Conservation (phyloP, 345 rosid genomes). For the Heritiera fomes region DNA sequence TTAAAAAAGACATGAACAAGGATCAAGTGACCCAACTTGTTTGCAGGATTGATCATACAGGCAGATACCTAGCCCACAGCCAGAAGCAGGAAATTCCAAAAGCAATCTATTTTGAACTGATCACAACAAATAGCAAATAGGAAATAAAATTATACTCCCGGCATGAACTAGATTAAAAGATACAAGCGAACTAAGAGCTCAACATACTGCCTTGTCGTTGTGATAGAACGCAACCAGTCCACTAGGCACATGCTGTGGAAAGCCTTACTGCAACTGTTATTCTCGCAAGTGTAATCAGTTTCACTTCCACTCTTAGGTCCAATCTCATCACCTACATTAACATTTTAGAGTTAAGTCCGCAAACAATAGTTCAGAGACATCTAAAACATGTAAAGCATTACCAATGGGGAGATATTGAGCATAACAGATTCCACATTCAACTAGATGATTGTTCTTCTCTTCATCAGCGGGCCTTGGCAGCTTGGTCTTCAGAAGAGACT, state of each 20-base stretch:
- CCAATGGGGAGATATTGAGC: slow-evolving; percentile 73
- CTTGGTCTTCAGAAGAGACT: slow-evolving; percentile 46
- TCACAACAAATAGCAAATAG: neutral
- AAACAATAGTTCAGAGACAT: slow-evolving; percentile 14
- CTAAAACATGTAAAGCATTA: slow-evolving; percentile 18
- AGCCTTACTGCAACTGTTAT: slow-evolving; percentile 62
- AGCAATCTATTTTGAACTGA: slow-evolving; percentile 8
- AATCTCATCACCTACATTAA: slow-evolving; percentile 60
- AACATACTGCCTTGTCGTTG: slow-evolving; percentile 82
- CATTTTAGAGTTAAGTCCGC: slow-evolving; percentile 19
- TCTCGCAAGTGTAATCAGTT: slow-evolving; percentile 74
- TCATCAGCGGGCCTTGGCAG: slow-evolving; percentile 46
- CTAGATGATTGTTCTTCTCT: slow-evolving; percentile 41
- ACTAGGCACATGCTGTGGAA: slow-evolving; percentile 71
- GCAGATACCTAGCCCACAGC: neutral
- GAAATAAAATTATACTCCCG: neutral
- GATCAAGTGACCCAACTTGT: slow-evolving; percentile 16
- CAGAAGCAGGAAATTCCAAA: slow-evolving; percentile 13
- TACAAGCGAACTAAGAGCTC: slow-evolving; percentile 13
- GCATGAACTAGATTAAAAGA: slow-evolving; percentile 16
- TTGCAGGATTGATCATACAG: neutral
- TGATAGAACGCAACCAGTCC: slow-evolving; percentile 82
- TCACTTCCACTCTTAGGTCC: slow-evolving; percentile 55
- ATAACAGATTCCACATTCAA: slow-evolving; percentile 87
- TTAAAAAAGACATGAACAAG: slow-evolving; percentile 13